Percentiles rank a stretch among this genome's conserved stretches.
These are phyloP conservation scores for Starmerella kuoi DNA, from an alignment of 805 yeast species.

Conservation along the genomic window DNA sequence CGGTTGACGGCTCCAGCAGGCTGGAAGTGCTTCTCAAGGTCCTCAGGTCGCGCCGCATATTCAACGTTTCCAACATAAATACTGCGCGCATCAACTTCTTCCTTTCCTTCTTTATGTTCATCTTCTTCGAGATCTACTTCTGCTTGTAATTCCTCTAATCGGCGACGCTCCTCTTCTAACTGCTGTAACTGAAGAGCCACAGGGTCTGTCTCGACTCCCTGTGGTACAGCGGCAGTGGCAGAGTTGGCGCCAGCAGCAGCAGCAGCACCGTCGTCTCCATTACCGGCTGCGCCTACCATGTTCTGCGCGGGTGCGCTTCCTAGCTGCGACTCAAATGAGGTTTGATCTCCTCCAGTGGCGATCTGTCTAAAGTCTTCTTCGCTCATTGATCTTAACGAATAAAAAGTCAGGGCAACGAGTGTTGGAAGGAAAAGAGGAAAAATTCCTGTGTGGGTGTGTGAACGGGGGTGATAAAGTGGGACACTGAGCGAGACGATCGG, in stretches of 20 bases:
- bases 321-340: too few species aligned
- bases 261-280: not conserved
- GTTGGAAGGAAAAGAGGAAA: too few species aligned
- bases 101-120: conserved; percentile 37
- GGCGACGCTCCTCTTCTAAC: conserved; percentile 53
- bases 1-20: conserved; percentile 62
- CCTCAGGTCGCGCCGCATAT: conserved; percentile 65
- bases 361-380: too few species aligned
- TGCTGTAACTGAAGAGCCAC: conserved; percentile 22
- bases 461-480: too few species aligned
- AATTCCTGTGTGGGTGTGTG: too few species aligned
- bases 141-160: conserved; percentile 47
- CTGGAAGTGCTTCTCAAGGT: conserved; percentile 61
- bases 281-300: not conserved
- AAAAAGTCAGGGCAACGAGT: too few species aligned
- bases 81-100: conserved; percentile 63
- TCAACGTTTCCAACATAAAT: conserved; percentile 80
- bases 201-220: conserved; percentile 4
- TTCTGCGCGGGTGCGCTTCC: too few species aligned
- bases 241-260: not conserved
- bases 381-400: too few species aligned
- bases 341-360: too few species aligned
- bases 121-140: conserved; percentile 35
- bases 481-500: too few species aligned
- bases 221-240: too few species aligned